Evolutionary conservation across 2,329 filamentous ascomycete genomes (phyloP).

Genomic region (Aureobasidium melanogenum): DNA sequence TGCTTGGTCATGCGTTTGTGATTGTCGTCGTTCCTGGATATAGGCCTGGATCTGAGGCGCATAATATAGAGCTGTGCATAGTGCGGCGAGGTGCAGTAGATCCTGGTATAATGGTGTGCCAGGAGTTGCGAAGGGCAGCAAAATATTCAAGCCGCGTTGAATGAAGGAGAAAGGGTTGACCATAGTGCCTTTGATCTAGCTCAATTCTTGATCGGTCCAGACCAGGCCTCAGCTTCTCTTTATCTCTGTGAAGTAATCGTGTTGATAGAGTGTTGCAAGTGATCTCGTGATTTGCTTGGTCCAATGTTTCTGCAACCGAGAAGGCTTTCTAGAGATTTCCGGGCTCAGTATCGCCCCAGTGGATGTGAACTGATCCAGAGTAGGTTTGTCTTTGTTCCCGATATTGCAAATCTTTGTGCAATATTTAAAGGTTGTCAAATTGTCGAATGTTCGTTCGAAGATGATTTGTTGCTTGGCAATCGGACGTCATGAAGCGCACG

Average conservation of each 20-base stretch:
- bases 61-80: slow-evolving; percentile 38
- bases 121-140: slow-evolving; percentile 40
- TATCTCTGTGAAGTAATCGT: neutral
- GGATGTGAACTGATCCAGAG: too few relatives aligned
- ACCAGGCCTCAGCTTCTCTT: neutral
- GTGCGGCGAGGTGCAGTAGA: slow-evolving; percentile 34
- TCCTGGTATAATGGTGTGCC: slow-evolving; percentile 39
- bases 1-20: neutral
- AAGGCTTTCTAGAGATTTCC: too few relatives aligned
- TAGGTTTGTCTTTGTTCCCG: too few relatives aligned
- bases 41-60: slow-evolving; percentile 37
- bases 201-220: neutral
- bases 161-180: neutral
- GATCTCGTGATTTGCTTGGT: neutral
- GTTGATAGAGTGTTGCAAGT: neutral
- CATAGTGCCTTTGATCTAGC: neutral
- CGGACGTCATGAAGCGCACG: neutral
- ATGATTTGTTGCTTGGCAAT: neutral
- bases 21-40: slow-evolving; percentile 18
- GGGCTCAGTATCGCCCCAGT: too few relatives aligned
- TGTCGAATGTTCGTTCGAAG: neutral
- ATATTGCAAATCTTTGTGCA: neutral
- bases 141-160: slow-evolving; percentile 27
- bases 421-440: neutral
- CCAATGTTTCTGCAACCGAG: too few relatives aligned